phyloP scores from a whole-genome alignment of 371 early-diverging fungal genomes.

The Paraphysoderma sedebokerense region DNA sequence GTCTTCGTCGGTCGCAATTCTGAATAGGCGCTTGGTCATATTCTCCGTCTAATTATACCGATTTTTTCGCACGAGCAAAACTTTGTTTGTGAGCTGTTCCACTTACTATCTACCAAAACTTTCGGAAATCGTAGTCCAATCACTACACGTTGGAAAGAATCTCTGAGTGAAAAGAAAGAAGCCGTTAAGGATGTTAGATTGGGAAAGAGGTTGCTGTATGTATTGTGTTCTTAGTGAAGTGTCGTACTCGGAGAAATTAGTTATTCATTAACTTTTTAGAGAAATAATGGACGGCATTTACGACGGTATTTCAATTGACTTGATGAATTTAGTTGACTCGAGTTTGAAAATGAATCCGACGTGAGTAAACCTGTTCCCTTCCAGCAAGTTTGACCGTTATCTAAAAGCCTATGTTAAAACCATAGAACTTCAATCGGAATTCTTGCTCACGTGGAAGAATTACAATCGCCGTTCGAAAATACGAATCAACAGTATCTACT shows the following conservation, averaged over 20 bases:
- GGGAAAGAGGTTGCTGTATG: conserved; percentile 34
- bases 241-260: neutral
- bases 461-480: conserved; percentile 28
- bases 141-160: conserved; percentile 20
- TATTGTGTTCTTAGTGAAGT: neutral
- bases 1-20: neutral
- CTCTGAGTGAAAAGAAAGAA: conserved; percentile 27
- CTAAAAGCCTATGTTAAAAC: neutral
- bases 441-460: neutral
- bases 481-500: conserved; percentile 42
- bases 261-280: conserved; percentile 23
- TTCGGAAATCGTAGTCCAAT: conserved; percentile 25
- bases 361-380: too few species aligned
- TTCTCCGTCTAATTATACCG: conserved; percentile 24
- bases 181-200: conserved; percentile 42
- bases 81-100: conserved; percentile 62
- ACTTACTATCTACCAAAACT: conserved; percentile 21
- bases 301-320: conserved; percentile 49
- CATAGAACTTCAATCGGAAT: neutral
- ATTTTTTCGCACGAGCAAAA: conserved; percentile 54
- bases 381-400: too few species aligned
- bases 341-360: conserved; percentile 61
- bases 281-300: conserved; percentile 57
- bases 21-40: conserved; percentile 27
- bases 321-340: conserved; percentile 51